A percentile compares a stretch with the other conserved stretches of the same genome.
Evolutionary conservation across 2,329 filamentous ascomycete genomes (phyloP).

Genomic region (Madurella fahalii): DNA sequence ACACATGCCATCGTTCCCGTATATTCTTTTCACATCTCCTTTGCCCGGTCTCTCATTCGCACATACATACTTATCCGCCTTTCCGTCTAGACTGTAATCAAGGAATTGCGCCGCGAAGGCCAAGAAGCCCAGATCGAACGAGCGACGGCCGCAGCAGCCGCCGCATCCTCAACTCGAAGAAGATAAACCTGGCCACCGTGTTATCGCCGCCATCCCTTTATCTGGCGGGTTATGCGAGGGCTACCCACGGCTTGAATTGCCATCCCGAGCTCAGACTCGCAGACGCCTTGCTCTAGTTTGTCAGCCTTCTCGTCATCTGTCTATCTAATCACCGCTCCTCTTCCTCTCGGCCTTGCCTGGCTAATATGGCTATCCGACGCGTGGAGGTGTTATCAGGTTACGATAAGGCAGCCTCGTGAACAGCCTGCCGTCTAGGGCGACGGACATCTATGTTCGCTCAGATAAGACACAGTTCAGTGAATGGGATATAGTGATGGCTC

Average conservation of each 20-base stretch:
- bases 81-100: conserved; percentile 50
- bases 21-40: neutral
- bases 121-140: conserved; percentile 45
- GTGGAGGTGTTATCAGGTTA: too few relatives aligned
- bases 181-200: conserved; percentile 7
- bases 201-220: neutral
- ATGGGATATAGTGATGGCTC: neutral
- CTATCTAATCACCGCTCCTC: too few relatives aligned
- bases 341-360: too few relatives aligned
- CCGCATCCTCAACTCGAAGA: conserved; percentile 7
- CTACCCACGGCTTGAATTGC: neutral
- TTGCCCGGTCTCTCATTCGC: neutral
- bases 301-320: too few relatives aligned
- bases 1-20: neutral
- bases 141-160: conserved; percentile 19
- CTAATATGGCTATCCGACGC: too few relatives aligned
- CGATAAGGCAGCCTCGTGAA: too few relatives aligned
- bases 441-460: neutral
- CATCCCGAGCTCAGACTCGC: too few relatives aligned
- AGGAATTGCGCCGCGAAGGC: conserved; percentile 55
- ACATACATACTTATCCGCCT: neutral
- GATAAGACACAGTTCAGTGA: neutral
- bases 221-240: neutral
- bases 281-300: too few relatives aligned
- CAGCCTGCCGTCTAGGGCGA: too few relatives aligned